Base-by-base conservation (phyloP, 164 flowering plant species). In the Taxillus chinensis region DNA sequence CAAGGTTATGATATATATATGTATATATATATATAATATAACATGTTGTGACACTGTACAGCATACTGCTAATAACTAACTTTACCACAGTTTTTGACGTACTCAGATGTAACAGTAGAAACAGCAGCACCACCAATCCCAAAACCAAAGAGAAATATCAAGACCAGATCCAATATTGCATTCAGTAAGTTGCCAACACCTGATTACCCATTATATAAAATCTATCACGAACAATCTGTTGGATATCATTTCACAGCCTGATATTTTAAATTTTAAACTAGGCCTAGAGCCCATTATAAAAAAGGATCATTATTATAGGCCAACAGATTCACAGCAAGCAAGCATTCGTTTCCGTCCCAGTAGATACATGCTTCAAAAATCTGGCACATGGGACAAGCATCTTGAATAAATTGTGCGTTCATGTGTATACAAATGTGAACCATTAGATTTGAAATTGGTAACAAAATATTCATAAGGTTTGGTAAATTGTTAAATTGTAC, bases 101-200 rank as follows among this genome's bases (percentile, higher is more conserved):
- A 93, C 99, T 93, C 97, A 69, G 97, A 90, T 64, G 81, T 83
- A 79, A 93, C 99, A 46, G 95, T 89, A 60, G 99, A 70, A 67
- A 89, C 70, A 57, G 99, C 99, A 73, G 97, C 99, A 69, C 99
- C 99, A 62, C 82, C 69, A 64, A 86, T 67, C 51, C 99, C 99
- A 73, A 90, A 64, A 63, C 79, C 82, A 68, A 73, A 74, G 43
- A 61, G 41, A 71, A 83, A 93, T 62, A 93, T 93, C 75, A 93
- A 63, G 62, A 90, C 76, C 39, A 82, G 80, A 70, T 82, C 92
- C 79, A 93, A 59, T 50, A 90, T 57, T 39, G 81, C 90, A 79
- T 90, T 88, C 40, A 90, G 74, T 54, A 93, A 59, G 75, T 89
- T 90, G 5, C 99, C 99, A 74, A 86, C 89, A 75, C 78, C 97